Base-by-base conservation (phyloP, 345 rosid species). In the Alliaria petiolata region DNA sequence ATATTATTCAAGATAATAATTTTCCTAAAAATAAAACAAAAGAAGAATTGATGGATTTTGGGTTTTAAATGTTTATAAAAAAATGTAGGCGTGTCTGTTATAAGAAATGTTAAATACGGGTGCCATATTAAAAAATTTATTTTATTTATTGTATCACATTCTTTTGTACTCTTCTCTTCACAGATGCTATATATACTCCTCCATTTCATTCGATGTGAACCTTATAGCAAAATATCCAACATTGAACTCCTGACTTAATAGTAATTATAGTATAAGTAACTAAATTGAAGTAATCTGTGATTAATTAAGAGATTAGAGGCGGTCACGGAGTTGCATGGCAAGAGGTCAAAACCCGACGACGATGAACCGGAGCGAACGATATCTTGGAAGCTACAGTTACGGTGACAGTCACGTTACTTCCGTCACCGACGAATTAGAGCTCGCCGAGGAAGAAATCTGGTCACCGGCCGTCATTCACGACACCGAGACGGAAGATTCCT, bases 391-490 rank as follows among this genome's bases (percentile, higher is more conserved):
- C 42, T 75, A 52, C 67, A 52, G 47, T 51, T 67, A 74, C 73
- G 62, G 75, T 46, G 59, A 62, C 75, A 46, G 70, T 33, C 76
- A 75, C 36, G 52, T 14, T 8, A 6, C 4, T 10, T 71, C 74
- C 60, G 62, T 51, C 58, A 49, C 45, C 47, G 82, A 55, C 63
- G 74, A 75, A 39, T 4, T 81, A 1, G 98, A 93, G 65, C 82
- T 88, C 28, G 75, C 79, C 0, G 98, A 90, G 63, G 97, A 87
- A 7, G 98, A 90, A 25, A 81, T 93, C 4, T 90, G 97, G 98
- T 83, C 74, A 52, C 78, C 87, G 2, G 75, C 80, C 55, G 87
- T 78, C 9, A 85, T 76, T 17, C 67, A 77, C 70, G 35, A 54
- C 14, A 13, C 40, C 14, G 62, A 43, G 3, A 20, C 42, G 0